These are phyloP conservation scores for Fusarium beomiforme DNA, from an alignment of 2,329 filamentous ascomycete species.

Conservation along the genomic window DNA sequence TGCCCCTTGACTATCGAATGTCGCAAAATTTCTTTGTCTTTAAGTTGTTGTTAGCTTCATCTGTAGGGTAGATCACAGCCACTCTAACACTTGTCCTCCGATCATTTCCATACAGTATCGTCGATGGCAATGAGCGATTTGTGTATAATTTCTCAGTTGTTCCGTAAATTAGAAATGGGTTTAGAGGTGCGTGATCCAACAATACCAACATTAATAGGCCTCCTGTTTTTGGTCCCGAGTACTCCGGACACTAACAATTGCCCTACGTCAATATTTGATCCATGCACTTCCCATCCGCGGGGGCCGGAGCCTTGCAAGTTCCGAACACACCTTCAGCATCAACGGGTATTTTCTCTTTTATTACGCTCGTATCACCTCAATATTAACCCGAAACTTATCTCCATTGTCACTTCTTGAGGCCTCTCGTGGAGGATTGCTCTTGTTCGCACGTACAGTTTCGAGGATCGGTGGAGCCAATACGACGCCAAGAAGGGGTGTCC, in stretches of 20 bases:
- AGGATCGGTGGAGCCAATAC: conserved; percentile 31
- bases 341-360: conserved; percentile 1
- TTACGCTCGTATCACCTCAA: conserved; percentile 22
- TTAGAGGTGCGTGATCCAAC: neutral
- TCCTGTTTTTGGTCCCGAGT: conserved; percentile 13
- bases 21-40: neutral
- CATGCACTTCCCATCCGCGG: conserved; percentile 30
- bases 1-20: conserved; percentile 6
- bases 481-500: conserved; percentile 32
- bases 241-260: conserved; percentile 37
- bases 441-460: neutral
- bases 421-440: conserved; percentile 7
- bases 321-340: conserved; percentile 32
- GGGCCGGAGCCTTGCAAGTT: conserved; percentile 29
- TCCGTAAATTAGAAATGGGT: neutral
- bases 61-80: conserved; percentile 19
- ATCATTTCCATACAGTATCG: neutral
- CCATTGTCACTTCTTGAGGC: neutral
- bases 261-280: conserved; percentile 24
- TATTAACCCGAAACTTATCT: too few species aligned
- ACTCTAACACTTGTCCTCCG: neutral
- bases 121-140: neutral
- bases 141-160: too few species aligned
- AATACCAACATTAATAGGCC: neutral
- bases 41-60: neutral